phyloP scores from a whole-genome alignment of 2,329 filamentous ascomycete genomes.

The Annulohypoxylon truncatum region DNA sequence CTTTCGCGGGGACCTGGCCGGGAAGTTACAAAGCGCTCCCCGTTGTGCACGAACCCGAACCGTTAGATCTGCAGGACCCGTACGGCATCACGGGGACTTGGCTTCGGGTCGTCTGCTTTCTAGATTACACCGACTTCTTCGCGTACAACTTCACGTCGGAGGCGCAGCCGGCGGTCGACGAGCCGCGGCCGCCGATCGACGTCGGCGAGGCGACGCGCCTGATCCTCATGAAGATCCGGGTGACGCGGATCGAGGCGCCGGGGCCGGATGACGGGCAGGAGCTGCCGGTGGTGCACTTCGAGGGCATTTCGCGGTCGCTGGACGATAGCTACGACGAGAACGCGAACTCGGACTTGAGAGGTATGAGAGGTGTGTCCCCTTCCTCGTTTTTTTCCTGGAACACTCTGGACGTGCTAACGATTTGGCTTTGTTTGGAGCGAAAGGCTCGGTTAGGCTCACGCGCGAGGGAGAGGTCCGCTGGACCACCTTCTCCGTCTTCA shows the following conservation, averaged over 20 bases:
- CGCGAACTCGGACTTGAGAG: conserved; percentile 73
- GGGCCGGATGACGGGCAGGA: conserved; percentile 67
- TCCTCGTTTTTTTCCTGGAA: background rate
- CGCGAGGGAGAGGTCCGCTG: conserved; percentile 78
- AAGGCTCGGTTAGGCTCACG: conserved; percentile 73
- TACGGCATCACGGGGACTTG: conserved; percentile 78
- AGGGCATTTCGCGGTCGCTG: conserved; percentile 69
- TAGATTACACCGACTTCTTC: conserved; percentile 79
- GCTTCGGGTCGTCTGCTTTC: conserved; percentile 69
- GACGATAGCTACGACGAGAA: conserved; percentile 76
- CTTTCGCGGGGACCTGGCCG: conserved; percentile 67
- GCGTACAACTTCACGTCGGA: conserved; percentile 73
- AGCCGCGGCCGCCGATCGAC: conserved; percentile 65
- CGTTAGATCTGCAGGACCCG: conserved; percentile 70
- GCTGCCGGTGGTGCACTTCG: conserved; percentile 75
- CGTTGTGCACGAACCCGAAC: conserved; percentile 50
- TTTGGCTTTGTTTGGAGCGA: conserved; percentile 4
- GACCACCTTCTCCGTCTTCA: conserved; percentile 74
- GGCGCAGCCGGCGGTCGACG: conserved; percentile 54
- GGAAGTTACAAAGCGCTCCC: conserved; percentile 59
- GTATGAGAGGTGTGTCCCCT: conserved; percentile 55
- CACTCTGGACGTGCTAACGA: conserved; percentile 23
- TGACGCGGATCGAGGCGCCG: conserved; percentile 70
- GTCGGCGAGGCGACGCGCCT: conserved; percentile 76
- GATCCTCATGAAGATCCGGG: conserved; percentile 74